Conservation (phyloP, 306 rosid species). For the Geum urbanum region DNA sequence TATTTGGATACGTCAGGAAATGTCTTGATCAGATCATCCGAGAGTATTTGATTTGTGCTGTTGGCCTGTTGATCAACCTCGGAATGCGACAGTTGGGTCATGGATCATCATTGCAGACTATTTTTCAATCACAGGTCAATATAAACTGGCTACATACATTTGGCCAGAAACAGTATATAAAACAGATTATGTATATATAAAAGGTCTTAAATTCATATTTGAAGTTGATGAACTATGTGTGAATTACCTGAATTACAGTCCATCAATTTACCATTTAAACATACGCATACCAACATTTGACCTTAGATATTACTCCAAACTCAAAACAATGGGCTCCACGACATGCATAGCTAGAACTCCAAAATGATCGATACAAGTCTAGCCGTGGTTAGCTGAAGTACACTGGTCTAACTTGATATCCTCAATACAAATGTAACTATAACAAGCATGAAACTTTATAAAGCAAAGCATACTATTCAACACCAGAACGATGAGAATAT, state of each 20-base stretch:
- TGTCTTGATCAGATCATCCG: no score
- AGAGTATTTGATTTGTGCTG: no score
- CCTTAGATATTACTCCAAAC: conserved; percentile 59
- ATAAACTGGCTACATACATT: background rate
- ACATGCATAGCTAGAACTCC: conserved; percentile 34
- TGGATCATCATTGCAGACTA: background rate
- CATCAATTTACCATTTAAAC: conserved; percentile 61
- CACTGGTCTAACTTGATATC: no score
- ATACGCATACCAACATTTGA: conserved; percentile 69
- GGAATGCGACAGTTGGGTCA: background rate
- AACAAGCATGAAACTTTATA: no score
- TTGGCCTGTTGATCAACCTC: no score
- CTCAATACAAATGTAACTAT: no score
- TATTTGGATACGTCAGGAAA: no score
- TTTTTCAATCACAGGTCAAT: background rate
- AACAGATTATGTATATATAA: background rate
- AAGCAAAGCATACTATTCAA: no score
- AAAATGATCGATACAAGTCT: no score
- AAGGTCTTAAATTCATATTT: background rate
- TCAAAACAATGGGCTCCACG: conserved; percentile 63
- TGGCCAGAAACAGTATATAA: background rate
- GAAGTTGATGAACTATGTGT: background rate
- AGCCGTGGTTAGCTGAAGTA: no score
- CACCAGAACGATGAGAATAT: no score
- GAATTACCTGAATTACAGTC: conserved; percentile 63